Base-by-base conservation (phyloP, 2,329 filamentous ascomycete genomes). In the Chaetoscypha palmicola region DNA sequence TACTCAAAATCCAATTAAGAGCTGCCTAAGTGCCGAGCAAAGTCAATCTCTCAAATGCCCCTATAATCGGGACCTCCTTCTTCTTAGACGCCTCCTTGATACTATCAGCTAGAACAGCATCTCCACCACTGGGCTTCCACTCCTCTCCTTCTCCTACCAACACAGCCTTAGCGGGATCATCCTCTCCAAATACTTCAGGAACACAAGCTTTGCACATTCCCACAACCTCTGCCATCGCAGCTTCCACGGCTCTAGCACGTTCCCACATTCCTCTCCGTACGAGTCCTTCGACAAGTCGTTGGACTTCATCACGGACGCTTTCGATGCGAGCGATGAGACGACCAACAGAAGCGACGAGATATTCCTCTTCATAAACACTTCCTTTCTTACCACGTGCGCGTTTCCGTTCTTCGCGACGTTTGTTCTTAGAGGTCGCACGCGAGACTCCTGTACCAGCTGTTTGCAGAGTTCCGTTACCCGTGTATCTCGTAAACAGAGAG, bases 311-410 rank as follows among this genome's bases (percentile, higher is more conserved):
- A 39, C 80, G 75, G 2, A 83, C 74, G 17, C 71, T 72, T 62
- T 90, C 88, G 17, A 95, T 79, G 26, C 90, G 75, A 62, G 94
- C 88, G 11, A 95, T 77, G 24, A 98, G 72, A 19, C 92, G 74
- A 10, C 83, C 77, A 26, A 97, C 81, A 54, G 83, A 91, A 63
- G 90, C 92, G 46, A 95, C 82, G 4, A 98, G 76, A 64, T 98
- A 98, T 65, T 97, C 92, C 61, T 97, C 91, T 64, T 98, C 92
- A 64, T 98, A 98, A 4, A 98, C 86, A 12, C 87, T 95, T 9
- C 92, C 92, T 70, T 97, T 97, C 64, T 95, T 91, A 19, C 92
- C 92, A 5, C 88, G 73, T 0, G 92, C 92, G 12, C 91, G 80
- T 74, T 98, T 98, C 64, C 94, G 81, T 71, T 98, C 92, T 65